Evolutionary conservation across 257 asterid species (phyloP).

Genomic region (Paraleonurus japonicus): DNA sequence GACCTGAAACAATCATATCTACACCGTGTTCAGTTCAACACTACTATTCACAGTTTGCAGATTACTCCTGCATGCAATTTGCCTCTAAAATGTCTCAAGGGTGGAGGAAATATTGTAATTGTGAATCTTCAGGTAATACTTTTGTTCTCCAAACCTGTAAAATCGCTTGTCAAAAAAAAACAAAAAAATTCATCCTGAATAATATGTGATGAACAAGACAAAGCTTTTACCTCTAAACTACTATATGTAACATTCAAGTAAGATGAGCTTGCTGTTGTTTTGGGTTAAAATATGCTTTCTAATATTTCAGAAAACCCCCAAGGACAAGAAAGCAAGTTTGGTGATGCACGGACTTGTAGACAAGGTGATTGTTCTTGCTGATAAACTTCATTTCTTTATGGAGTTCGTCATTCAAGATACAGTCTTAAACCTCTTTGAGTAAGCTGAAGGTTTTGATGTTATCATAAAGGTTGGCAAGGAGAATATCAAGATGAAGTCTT

Average conservation of each 20-base stretch:
- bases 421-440: conserved; percentile 7
- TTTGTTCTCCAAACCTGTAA: not conserved
- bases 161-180: not conserved
- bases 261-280: conserved; percentile 25
- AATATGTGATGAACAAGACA: conserved; percentile 9
- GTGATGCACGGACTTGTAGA: conserved; percentile 89
- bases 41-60: conserved; percentile 74
- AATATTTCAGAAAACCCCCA: conserved; percentile 82
- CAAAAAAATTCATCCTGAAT: not conserved
- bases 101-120: conserved; percentile 87
- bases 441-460: not conserved
- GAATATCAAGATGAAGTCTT: conserved; percentile 8
- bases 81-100: conserved; percentile 79
- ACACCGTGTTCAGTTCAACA: conserved; percentile 6
- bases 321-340: conserved; percentile 90
- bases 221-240: conserved; percentile 16
- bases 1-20: not conserved
- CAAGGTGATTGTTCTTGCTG: conserved; percentile 50
- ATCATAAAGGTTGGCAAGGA: not conserved
- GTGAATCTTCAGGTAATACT: conserved; percentile 89
- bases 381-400: conserved; percentile 6
- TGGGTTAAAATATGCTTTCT: conserved; percentile 10
- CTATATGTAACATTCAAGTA: not conserved
- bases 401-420: conserved; percentile 12
- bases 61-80: conserved; percentile 97